These are phyloP conservation scores for Diphasiastrum complanatum DNA, from an alignment of 83 land plant genomes.

Conservation along the genomic window DNA sequence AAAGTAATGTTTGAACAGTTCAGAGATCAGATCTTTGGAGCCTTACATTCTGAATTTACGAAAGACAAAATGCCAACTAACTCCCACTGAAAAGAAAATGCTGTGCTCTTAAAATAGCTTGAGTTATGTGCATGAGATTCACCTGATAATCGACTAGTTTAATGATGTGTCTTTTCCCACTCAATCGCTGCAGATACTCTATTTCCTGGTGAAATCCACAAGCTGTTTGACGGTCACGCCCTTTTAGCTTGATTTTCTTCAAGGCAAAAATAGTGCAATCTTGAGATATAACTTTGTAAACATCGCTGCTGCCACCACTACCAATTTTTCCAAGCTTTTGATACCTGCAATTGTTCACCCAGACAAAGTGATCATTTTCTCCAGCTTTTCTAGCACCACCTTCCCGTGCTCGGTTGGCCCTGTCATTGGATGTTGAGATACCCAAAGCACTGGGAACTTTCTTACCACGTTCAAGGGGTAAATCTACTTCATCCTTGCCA, in stretches of 20 bases:
- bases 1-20: no score
- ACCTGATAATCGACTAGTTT: constrained; percentile 95
- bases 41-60: no score
- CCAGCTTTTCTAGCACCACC: no score
- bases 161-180: constrained; percentile 71
- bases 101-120: no score
- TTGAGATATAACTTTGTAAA: constrained; percentile 79
- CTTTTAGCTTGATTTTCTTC: constrained; percentile 80
- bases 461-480: no score
- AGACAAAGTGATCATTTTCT: constrained; percentile 56
- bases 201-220: constrained; percentile 95
- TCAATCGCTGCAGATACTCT: constrained; percentile 62
- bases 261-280: constrained; percentile 87
- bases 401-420: no score
- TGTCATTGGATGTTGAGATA: no score
- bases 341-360: constrained; percentile 79
- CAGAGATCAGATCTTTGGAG: no score
- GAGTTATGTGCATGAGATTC: constrained; percentile 14
- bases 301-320: constrained; percentile 98
- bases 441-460: no score
- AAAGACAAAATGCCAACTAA: no score
- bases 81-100: background rate
- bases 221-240: constrained; percentile 89
- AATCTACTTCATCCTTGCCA: no score
- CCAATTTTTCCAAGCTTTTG: constrained; percentile 97